Evolutionary conservation across 805 yeast species (phyloP), one percentile per base, ranked within the genome.

Genomic region (Yarrowia sp.): DNA sequence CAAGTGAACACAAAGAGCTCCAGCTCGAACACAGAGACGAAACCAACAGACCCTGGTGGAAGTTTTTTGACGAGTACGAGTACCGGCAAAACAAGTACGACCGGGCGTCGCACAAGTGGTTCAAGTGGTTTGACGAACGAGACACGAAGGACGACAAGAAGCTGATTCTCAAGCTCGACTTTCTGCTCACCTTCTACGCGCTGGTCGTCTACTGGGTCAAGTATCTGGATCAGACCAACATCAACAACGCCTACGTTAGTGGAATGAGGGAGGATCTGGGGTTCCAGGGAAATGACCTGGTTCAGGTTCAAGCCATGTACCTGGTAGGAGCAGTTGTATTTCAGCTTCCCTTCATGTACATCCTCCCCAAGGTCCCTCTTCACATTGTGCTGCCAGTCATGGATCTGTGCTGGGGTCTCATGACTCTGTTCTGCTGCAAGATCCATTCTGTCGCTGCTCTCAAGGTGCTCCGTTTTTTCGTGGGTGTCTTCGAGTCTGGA

Each of bases 401-500:
- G 71, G 93, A 87, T 69, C 66, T 86, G 29, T 75, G 81, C 25
- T 87, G 90, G 90, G 80, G 88, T 1, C 73, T 85, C 59, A 78
- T 86, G 62, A 86, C 91, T 2, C 74, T 85, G 46, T 79, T 80
- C 10, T 76, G 82, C 46, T 84, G 78, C 67, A 77, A 76, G 65
- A 83, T 79, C 44, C 76, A 78, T 25, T 77, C 74, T 9, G 80
- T 81, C 13, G 72, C 75, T 1, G 82, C 81, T 51, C 73, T 87
- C 32, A 80, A 83, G 69, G 89, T 81, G 0, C 72, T 84, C 36
- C 74, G 93, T 55, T 86, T 86, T 67, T 77, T 86, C 46, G 77
- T 86, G 63, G 90, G 87, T 41, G 80, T 82, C 0, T 83, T 84
- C 69, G 93, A 88, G 71, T 83, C 87, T 3, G 83, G 85, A 12